Base-by-base conservation (phyloP, 371 early-diverging fungal genomes). In the Mortierella sp. region DNA sequence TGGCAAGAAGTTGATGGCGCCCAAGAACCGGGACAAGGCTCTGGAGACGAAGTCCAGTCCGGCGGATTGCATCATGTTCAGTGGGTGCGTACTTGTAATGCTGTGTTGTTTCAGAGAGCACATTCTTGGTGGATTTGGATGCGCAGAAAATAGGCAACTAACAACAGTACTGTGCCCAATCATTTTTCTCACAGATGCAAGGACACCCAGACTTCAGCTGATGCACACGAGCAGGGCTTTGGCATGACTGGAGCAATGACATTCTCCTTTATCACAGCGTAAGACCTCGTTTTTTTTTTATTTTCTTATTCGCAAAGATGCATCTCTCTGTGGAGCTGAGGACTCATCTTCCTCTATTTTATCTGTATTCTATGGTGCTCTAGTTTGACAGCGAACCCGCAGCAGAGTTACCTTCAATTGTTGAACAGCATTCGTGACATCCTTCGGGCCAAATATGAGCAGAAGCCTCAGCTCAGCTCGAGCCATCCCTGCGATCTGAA, bases 171-270 rank as follows among this genome's bases (percentile, higher is more conserved):
- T n/a, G n/a, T 4, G 50, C 32, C 47, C 43, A 49, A 41, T 55
- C 30, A 50, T 57, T 64, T 4, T 57, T 50, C 64, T 72, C n/a
- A 50, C 68, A 81, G 89, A 3, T 97, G 97, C 80, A 93, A 93
- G 76, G 98, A 98, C 70, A 85, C 84, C 64, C 96, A 97, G 72
- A 95, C 96, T 0, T 91, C 91, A 6, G 95, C 96, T 0, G 97
- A 97, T 81, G 85, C 95, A 15, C 70, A 76, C 14, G 86, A 84
- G 60, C 82, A 87, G 37, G 86, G 60, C 3, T 85, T 84, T 84
- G 73, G 81, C 27, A 84, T 86, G 59, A 92, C 92, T 0, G 93
- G 98, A 26, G 98, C 98, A 24, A 92, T 97, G 93, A 90, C 90
- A 12, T 90, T 89, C 66, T 94, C 96, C 0, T 88, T 97, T 15